These are phyloP conservation scores for Hypholoma sublateritium DNA, from an alignment of 768 basidiomycete species.

Conservation along the genomic window DNA sequence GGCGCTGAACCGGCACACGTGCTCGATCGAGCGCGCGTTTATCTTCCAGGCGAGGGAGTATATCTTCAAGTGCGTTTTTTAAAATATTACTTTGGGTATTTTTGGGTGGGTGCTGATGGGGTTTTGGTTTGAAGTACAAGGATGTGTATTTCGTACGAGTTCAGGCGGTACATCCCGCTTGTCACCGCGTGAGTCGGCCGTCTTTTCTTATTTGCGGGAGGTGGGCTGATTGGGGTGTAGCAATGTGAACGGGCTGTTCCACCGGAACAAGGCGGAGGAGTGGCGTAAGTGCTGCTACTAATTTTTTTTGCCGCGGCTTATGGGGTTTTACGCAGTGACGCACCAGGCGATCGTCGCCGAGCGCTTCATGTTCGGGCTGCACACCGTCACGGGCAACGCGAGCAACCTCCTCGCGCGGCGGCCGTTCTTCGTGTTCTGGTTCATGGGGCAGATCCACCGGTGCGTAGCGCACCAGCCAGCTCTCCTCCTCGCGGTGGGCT, in stretches of 20 bases:
- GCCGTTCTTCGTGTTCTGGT: conserved; percentile 75
- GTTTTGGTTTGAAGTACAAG: conserved; percentile 46
- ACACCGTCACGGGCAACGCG: conserved; percentile 57
- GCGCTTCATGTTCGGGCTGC: conserved; percentile 58
- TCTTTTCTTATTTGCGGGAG: background rate
- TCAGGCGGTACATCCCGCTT: conserved; percentile 61
- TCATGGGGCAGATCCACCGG: conserved; percentile 70
- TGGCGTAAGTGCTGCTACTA: conserved; percentile 54
- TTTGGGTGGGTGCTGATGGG: conserved; percentile 7
- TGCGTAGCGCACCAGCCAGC: too few relatives aligned
- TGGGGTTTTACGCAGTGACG: conserved; percentile 38
- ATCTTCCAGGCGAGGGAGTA: conserved; percentile 72
- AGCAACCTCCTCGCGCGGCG: conserved; percentile 50
- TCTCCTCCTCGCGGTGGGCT: too few relatives aligned
- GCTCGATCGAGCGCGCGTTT: conserved; percentile 64
- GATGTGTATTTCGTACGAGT: conserved; percentile 71
- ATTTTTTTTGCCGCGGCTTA: background rate
- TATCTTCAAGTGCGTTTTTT: conserved; percentile 66
- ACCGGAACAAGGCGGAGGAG: conserved; percentile 59
- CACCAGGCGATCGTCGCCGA: conserved; percentile 63
- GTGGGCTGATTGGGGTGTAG: conserved; percentile 21
- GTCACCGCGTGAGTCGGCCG: conserved; percentile 45
- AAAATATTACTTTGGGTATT: background rate
- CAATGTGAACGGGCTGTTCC: conserved; percentile 44
- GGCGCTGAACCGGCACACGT: conserved; percentile 62